Percentiles rank a stretch among this genome's conserved stretches.
Conservation (phyloP, 2,329 filamentous ascomycete species). For the Septoria petroselini region DNA sequence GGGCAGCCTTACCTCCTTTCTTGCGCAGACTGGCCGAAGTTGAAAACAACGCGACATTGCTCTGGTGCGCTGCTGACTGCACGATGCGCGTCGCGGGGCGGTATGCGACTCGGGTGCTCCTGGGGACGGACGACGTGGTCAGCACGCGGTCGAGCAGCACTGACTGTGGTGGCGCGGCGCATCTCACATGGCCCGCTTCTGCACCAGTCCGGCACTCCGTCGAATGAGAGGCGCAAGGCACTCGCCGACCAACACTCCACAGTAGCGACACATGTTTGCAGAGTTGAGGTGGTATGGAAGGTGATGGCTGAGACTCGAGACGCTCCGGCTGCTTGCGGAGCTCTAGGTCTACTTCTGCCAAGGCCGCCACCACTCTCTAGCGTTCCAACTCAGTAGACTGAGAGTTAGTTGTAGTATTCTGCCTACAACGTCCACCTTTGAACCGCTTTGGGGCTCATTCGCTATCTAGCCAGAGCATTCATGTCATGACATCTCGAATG, state of each 20-base stretch:
- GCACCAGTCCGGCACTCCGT: constrained; percentile 3
- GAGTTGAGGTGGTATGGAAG: background rate
- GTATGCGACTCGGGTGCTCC: constrained; percentile 11
- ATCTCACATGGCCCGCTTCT: constrained; percentile 10
- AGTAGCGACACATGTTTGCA: constrained; percentile 13
- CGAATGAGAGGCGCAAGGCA: constrained; percentile 12
- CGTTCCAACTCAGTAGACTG: too few species aligned
- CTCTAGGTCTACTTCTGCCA: too few species aligned
- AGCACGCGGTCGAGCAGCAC: background rate
- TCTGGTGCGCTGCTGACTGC: background rate
- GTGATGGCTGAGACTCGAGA: too few species aligned
- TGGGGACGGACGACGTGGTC: background rate
- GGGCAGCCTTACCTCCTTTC: constrained; percentile 54
- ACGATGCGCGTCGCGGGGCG: constrained; percentile 16
- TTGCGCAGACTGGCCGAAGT: constrained; percentile 46
- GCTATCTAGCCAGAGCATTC: too few species aligned
- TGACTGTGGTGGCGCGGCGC: background rate
- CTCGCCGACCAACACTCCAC: constrained; percentile 12
- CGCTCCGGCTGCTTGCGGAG: too few species aligned
- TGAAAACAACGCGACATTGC: constrained; percentile 39
- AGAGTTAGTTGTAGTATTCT: too few species aligned
- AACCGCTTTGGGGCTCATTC: too few species aligned
- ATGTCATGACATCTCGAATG: too few species aligned
- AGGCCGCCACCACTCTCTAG: too few species aligned
- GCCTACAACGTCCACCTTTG: too few species aligned